These are phyloP conservation scores for Candida michaelii DNA, from an alignment of 805 yeast species.

Conservation along the genomic window DNA sequence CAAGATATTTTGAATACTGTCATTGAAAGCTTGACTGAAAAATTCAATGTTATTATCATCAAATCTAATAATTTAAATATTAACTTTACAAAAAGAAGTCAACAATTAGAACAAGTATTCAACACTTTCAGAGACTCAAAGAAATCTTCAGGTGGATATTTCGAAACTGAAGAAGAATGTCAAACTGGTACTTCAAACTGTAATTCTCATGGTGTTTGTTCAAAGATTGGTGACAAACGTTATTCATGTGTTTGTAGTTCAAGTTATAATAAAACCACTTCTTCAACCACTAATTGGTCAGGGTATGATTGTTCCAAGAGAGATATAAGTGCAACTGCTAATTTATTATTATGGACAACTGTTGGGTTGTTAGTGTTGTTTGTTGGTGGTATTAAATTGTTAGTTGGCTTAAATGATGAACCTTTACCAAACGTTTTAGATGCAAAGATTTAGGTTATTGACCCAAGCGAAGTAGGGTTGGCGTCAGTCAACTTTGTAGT, in stretches of 20 bases:
- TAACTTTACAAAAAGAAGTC: conserved; percentile 6
- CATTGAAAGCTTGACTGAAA: conserved; percentile 17
- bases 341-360: conserved; percentile 68
- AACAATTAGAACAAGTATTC: conserved; percentile 2
- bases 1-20: conserved; percentile 32
- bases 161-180: conserved; percentile 47
- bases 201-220: conserved; percentile 54
- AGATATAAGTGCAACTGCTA: conserved; percentile 65
- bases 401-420: conserved; percentile 55
- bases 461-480: too few relatives aligned
- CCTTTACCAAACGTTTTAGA: conserved; percentile 68
- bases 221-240: conserved; percentile 34
- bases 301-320: conserved; percentile 64
- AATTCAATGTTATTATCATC: conserved; percentile 4
- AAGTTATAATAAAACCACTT: conserved; percentile 38
- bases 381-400: conserved; percentile 53
- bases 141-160: conserved; percentile 28
- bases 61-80: conserved; percentile 8
- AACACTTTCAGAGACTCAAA: conserved; percentile 7
- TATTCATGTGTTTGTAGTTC: conserved; percentile 55
- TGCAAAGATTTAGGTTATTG: conserved; percentile 34
- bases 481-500: too few relatives aligned
- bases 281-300: conserved; percentile 53
- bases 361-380: conserved; percentile 47
- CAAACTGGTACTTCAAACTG: conserved; percentile 47